These are phyloP conservation scores for Wickerhamiella slavikovae DNA, from an alignment of 805 yeast genomes.

Conservation along the genomic window DNA sequence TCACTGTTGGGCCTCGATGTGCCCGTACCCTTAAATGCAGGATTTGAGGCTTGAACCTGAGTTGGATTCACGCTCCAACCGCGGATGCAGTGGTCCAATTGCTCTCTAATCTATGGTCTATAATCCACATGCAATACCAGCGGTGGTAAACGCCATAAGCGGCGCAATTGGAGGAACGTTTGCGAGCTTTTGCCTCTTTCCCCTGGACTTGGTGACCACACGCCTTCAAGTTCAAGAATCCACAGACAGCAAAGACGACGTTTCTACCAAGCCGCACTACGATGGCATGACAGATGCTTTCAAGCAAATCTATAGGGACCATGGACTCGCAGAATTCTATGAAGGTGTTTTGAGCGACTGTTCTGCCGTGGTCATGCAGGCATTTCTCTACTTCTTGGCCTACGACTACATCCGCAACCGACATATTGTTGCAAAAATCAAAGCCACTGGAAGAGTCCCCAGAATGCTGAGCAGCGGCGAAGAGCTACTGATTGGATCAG, in stretches of 20 bases:
- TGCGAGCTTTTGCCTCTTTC: constrained; percentile 14
- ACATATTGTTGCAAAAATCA: constrained; percentile 7
- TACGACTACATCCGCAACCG: constrained; percentile 14
- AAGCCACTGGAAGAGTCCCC: constrained; percentile 11
- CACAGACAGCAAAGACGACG: too few relatives aligned
- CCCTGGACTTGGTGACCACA: constrained; percentile 16
- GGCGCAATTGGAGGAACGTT: constrained; percentile 18
- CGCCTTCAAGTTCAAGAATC: constrained; percentile 16
- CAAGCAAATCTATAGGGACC: constrained; percentile 41
- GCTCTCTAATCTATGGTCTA: too few relatives aligned
- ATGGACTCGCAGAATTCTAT: constrained; percentile 56
- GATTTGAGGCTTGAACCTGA: too few relatives aligned
- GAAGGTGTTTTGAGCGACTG: constrained; percentile 44
- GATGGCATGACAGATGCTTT: constrained; percentile 60
- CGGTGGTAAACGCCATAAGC: constrained; percentile 14
- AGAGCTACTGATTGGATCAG: constrained; percentile 15
- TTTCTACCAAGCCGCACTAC: constrained; percentile 20
- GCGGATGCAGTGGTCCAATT: too few relatives aligned
- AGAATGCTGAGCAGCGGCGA: constrained; percentile 14
- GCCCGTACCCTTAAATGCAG: too few relatives aligned
- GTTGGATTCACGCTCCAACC: too few relatives aligned
- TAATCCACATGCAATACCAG: too few relatives aligned
- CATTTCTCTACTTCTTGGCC: constrained; percentile 17
- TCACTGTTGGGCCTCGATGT: too few relatives aligned
- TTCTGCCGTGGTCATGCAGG: constrained; percentile 14